Base-by-base conservation (phyloP, 345 rosid species). In the Lepidium aucheri region DNA sequence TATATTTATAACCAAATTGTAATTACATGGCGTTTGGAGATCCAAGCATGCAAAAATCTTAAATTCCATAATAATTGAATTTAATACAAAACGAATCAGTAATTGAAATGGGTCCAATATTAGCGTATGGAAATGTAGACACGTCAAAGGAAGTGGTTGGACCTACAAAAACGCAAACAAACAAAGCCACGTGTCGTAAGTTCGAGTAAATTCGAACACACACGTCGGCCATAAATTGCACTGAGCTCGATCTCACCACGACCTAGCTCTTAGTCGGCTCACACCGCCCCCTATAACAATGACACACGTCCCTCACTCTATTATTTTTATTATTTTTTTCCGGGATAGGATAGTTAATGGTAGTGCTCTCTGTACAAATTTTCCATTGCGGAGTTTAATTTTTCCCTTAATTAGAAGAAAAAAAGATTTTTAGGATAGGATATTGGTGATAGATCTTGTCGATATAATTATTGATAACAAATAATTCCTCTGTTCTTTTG, bases 221-320 rank as follows among this genome's bases (percentile, higher is more conserved):
- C 52, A 71, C 10, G 75, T 71, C 70, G 69, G 75, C 40, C 75
- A 55, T 7, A 24, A 36, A 63, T 2, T 8, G 38, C 11, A 53
- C 30, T 26, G 30, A 55, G 30, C 4, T 4, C 6, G 30, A 26
- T 26, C 30, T 0, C 33, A 55, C 12, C 30, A 55, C 44, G 60
- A 53, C 11, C 26, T 6, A 17, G 42, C 42, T 26, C 30, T 26
- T 16, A 17, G 59, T 62, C 42, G 62, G 44, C 75, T 47, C 67
- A 51, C 63, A 70, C 55, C 56, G 63, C 50, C 51, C 64, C 69
- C 41, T 55, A 35, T 30, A n/a, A 43, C 52, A 11, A 62, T 38
- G 52, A 63, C 75, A 71, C 75, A 54, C 64, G 69, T 53, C 33
- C 14, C 54, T 69, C 56, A 56, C 47, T 20, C 22, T 1, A 20